phyloP scores from a whole-genome alignment of 2,329 filamentous ascomycete species.

The Proliferodiscus dingleyae region DNA sequence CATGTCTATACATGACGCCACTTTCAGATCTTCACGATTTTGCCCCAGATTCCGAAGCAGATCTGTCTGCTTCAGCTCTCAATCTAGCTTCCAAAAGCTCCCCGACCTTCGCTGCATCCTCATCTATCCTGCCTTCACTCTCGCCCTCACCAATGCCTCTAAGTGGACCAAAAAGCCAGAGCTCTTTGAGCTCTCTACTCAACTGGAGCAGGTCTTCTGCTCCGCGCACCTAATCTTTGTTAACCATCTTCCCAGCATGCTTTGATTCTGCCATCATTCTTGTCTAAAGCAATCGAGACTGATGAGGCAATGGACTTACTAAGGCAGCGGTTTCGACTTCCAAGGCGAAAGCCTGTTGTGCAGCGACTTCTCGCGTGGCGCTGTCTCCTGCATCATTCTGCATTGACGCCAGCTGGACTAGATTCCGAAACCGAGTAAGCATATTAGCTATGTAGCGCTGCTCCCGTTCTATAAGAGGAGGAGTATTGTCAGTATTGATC shows the following conservation, averaged over 20 bases:
- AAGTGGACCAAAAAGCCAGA: conserved; percentile 46
- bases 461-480: conserved; percentile 39
- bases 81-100: conserved; percentile 24
- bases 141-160: conserved; percentile 40
- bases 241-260: neutral
- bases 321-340: conserved; percentile 30
- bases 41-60: neutral
- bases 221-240: conserved; percentile 24
- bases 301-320: too few species aligned
- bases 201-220: conserved; percentile 42
- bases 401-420: conserved; percentile 31
- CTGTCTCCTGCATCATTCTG: conserved; percentile 25
- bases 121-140: conserved; percentile 34
- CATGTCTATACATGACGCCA: neutral
- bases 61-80: conserved; percentile 6
- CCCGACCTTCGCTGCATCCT: conserved; percentile 33
- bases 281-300: too few species aligned
- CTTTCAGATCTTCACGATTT: neutral
- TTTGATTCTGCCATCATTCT: too few species aligned
- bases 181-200: conserved; percentile 44
- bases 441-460: conserved; percentile 41
- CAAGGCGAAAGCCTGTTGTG: conserved; percentile 29
- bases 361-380: conserved; percentile 29
- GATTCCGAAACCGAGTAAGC: conserved; percentile 40
- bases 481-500: conserved; percentile 6